Conservation (phyloP, 108 stramenopile species). For the Chaetoceros tenuissimus region DNA sequence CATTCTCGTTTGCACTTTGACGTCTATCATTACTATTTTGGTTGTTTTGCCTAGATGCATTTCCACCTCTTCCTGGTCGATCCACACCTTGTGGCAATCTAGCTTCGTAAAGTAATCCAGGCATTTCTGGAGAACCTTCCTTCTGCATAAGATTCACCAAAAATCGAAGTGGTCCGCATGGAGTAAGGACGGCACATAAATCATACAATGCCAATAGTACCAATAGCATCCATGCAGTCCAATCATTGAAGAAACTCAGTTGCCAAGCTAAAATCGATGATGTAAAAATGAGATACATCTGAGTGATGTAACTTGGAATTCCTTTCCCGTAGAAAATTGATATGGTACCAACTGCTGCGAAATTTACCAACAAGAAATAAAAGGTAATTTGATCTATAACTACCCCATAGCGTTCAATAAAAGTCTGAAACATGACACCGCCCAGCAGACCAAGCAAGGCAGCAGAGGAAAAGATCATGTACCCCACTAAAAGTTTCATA, state of each 20-base stretch:
- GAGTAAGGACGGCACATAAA: conserved; percentile 94
- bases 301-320: conserved; percentile 78
- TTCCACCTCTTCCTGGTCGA: conserved; percentile 23
- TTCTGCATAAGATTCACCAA: conserved; percentile 87
- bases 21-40: background rate
- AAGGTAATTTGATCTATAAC: conserved; percentile 87
- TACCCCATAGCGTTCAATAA: conserved; percentile 76
- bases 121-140: conserved; percentile 90
- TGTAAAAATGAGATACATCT: conserved; percentile 84
- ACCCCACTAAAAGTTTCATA: conserved; percentile 82
- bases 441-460: conserved; percentile 81
- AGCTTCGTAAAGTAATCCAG: conserved; percentile 95
- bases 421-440: conserved; percentile 50
- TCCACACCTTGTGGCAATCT: conserved; percentile 72
- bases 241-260: conserved; percentile 84
- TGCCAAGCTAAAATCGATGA: conserved; percentile 96
- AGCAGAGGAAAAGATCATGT: conserved; percentile 83
- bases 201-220: conserved; percentile 95
- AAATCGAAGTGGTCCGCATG: conserved; percentile 87
- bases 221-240: conserved; percentile 90
- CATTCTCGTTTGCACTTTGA: background rate
- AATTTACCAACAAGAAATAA: conserved; percentile 76
- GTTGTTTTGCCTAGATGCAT: background rate
- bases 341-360: conserved; percentile 85
- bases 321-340: conserved; percentile 90